Evolutionary conservation across 1,284 basidiomycete species (phyloP), one percentile per base, ranked within the genome.

Genomic region (Malassezia nana): DNA sequence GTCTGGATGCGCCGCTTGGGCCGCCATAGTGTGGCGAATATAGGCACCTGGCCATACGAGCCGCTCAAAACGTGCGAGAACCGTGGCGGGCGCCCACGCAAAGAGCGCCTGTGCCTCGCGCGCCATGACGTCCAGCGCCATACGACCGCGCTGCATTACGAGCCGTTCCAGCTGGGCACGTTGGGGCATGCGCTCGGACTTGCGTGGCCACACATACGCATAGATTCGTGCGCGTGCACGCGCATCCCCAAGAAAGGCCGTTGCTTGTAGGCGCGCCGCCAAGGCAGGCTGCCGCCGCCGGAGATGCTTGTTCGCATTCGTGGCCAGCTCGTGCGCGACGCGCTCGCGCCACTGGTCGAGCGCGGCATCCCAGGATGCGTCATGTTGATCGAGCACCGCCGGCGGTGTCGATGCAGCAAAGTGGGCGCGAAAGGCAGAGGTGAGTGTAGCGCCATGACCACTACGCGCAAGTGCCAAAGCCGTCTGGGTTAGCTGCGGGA

Each of bases 371-470:
- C 53, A 67, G 65, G 6, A 3, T 13, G 15, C 16, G 33, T 18
- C 16, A 18, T 18, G 16, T 5, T 15, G n/a, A 18, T 35, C 33
- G n/a, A 35, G n/a, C 33, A 16, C n/a, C 7, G 33, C 43, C 18
- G 6, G 33, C 7, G 10, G 33, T 38, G 0, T 31, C 13, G 28
- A 16, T 2, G 30, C n/a, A 15, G 33, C n/a, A 46, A 29, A 31
- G 8, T 45, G 28, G 8, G 29, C 3, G 15, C 26, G 41, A 49
- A 66, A 83, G 6, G 82, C 82, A 40, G 81, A 73, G 42, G 84
- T 76, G 2, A 92, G 78, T 0, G 69, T 52, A 2, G 64, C 61
- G 3, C 77, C 76, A 40, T 74, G 75, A 4, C 79, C 78, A 9
- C 68, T 72, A 18, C 71, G 62, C 0, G 79, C 78, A 0, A 81